A percentile compares a stretch with the other conserved stretches of the same genome.
Evolutionary conservation across 2,329 filamentous ascomycete genomes (phyloP).

Genomic region (Tolypocladium tundrense): DNA sequence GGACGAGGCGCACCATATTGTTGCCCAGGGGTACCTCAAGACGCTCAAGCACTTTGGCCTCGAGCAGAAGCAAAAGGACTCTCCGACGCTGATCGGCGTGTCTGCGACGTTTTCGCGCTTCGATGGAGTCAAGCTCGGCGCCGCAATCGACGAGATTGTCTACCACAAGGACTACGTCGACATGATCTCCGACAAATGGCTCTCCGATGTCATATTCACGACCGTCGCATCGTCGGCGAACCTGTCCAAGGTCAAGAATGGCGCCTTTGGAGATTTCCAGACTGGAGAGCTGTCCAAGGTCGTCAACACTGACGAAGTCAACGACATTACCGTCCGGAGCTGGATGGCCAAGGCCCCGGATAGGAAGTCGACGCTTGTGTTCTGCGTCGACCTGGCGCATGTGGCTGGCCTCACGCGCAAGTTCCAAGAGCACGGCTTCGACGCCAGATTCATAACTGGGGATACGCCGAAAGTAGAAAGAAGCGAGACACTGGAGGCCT

Average conservation of each 20-base stretch:
- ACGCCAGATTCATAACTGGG: slow-evolving; percentile 80
- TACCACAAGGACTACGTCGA: slow-evolving; percentile 71
- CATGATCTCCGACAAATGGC: slow-evolving; percentile 79
- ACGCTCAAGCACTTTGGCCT: slow-evolving; percentile 73
- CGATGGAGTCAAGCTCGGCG: slow-evolving; percentile 72
- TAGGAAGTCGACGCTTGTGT: slow-evolving; percentile 80
- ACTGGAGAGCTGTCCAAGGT: slow-evolving; percentile 64
- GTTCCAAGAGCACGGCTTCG: slow-evolving; percentile 69
- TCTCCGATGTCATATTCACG: slow-evolving; percentile 86
- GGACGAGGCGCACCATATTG: slow-evolving; percentile 95
- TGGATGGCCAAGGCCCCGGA: slow-evolving; percentile 70
- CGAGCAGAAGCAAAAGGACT: slow-evolving; percentile 28
- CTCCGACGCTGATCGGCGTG: slow-evolving; percentile 71
- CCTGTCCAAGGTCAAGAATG: slow-evolving; percentile 57
- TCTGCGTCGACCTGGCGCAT: slow-evolving; percentile 86
- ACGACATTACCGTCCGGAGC: slow-evolving; percentile 73
- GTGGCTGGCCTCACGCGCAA: slow-evolving; percentile 62
- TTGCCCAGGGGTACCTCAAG: slow-evolving; percentile 68
- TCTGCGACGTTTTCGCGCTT: slow-evolving; percentile 72
- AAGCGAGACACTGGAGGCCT: slow-evolving; percentile 60
- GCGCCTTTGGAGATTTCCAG: slow-evolving; percentile 64
- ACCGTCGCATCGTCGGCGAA: slow-evolving; percentile 80
- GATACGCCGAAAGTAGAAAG: slow-evolving; percentile 63
- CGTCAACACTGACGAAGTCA: slow-evolving; percentile 73
- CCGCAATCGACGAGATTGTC: slow-evolving; percentile 88